Evolutionary conservation across 495 filamentous ascomycete species (phyloP).

Genomic region (Penicillium crystallinum): DNA sequence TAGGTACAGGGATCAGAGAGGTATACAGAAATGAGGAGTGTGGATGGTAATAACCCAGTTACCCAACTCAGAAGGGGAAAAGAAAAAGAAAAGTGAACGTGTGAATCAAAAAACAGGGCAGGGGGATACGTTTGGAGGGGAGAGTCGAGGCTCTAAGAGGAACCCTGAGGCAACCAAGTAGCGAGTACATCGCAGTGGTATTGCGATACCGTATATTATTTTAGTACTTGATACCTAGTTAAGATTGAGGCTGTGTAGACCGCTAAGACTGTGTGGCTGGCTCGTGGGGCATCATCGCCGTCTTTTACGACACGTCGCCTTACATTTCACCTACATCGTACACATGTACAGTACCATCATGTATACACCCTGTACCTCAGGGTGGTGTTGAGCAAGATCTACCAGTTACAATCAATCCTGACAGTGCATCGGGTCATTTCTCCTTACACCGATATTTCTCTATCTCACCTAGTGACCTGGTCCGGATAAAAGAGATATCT

Average conservation of each 20-base stretch:
- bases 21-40: not conserved
- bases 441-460: too few relatives aligned
- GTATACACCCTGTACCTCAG: not conserved
- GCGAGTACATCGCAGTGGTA: not conserved
- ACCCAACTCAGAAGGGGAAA: not conserved
- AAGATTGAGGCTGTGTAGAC: conserved; percentile 36
- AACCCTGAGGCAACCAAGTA: conserved; percentile 12
- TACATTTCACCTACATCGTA: not conserved
- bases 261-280: conserved; percentile 27
- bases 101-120: conserved; percentile 11
- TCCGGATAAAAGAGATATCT: too few relatives aligned
- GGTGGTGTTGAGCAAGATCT: too few relatives aligned
- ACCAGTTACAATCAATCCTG: too few relatives aligned
- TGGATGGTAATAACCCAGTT: not conserved
- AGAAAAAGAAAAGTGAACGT: conserved; percentile 1
- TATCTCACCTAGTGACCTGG: too few relatives aligned
- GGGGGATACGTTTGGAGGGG: conserved; percentile 3
- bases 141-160: conserved; percentile 26
- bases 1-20: not conserved
- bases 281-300: conserved; percentile 9
- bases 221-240: conserved; percentile 12
- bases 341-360: not conserved
- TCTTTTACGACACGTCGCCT: not conserved
- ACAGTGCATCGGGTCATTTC: too few relatives aligned
- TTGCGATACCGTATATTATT: not conserved